These are phyloP conservation scores for Volutella citrinella DNA, from an alignment of 2,329 filamentous ascomycete species.

Conservation along the genomic window DNA sequence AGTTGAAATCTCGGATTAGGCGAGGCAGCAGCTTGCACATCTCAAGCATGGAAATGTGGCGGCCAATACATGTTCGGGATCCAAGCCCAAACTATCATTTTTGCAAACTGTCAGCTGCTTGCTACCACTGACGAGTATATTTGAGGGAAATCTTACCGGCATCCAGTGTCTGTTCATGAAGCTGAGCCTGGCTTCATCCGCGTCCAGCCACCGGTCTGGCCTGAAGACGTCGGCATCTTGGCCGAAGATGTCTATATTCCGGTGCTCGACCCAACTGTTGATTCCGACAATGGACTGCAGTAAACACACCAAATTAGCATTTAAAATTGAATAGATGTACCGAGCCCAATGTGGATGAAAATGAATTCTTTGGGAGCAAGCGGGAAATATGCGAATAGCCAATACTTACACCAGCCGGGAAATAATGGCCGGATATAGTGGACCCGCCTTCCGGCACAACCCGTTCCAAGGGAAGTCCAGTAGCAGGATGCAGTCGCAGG, in stretches of 20 bases:
- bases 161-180: not conserved
- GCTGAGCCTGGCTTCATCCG: not conserved
- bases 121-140: not conserved
- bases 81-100: slow-evolving; percentile 1
- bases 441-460: no score
- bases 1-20: not conserved
- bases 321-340: no score
- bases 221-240: not conserved
- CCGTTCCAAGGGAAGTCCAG: no score
- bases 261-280: not conserved
- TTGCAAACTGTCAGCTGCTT: no score
- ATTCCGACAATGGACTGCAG: slow-evolving; percentile 3
- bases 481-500: no score
- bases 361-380: no score
- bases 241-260: not conserved
- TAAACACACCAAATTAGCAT: no score
- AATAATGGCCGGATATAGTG: no score
- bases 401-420: no score
- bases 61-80: slow-evolving; percentile 1
- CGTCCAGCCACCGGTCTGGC: slow-evolving; percentile 1
- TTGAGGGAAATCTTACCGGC: not conserved
- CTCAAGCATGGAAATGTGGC: slow-evolving; percentile 1
- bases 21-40: slow-evolving; percentile 1
- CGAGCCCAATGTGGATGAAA: no score
- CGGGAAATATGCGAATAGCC: no score